These are phyloP conservation scores for Leccinum laetum DNA, from an alignment of 1,284 basidiomycete species.

Conservation along the genomic window DNA sequence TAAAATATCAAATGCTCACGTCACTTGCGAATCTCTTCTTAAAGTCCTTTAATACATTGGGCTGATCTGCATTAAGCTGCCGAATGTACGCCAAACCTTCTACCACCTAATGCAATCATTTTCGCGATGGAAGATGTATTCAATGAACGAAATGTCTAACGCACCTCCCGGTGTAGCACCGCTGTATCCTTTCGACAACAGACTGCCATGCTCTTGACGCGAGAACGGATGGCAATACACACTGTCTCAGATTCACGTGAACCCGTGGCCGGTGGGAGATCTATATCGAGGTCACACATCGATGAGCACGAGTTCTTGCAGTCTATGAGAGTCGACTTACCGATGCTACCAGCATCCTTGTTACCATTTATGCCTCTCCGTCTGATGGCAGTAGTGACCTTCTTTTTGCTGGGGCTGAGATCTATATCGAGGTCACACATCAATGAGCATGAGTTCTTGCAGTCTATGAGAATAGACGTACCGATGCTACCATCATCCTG, in stretches of 20 bases:
- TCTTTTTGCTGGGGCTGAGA: too few relatives aligned
- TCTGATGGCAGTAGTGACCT: too few relatives aligned
- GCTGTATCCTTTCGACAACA: not conserved
- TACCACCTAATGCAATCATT: too few relatives aligned
- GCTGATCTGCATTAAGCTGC: not conserved
- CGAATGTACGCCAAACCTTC: too few relatives aligned
- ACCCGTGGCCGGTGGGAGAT: not conserved
- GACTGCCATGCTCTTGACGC: not conserved
- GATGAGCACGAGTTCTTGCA: too few relatives aligned
- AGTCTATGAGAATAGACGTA: not conserved
- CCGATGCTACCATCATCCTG: not conserved
- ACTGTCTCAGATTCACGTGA: too few relatives aligned
- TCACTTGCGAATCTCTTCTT: not conserved
- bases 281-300: not conserved
- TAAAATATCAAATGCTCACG: not conserved
- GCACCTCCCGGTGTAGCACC: not conserved
- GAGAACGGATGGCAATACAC: not conserved
- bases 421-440: too few relatives aligned
- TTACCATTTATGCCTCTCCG: too few relatives aligned
- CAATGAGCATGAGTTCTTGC: not conserved
- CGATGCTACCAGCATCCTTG: too few relatives aligned
- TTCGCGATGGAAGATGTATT: too few relatives aligned
- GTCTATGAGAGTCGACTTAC: too few relatives aligned
- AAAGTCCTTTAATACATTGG: not conserved
- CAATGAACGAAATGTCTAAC: not conserved